Evolutionary conservation across 2,329 filamentous ascomycete species (phyloP).

Genomic region (Aspergillus unguis): DNA sequence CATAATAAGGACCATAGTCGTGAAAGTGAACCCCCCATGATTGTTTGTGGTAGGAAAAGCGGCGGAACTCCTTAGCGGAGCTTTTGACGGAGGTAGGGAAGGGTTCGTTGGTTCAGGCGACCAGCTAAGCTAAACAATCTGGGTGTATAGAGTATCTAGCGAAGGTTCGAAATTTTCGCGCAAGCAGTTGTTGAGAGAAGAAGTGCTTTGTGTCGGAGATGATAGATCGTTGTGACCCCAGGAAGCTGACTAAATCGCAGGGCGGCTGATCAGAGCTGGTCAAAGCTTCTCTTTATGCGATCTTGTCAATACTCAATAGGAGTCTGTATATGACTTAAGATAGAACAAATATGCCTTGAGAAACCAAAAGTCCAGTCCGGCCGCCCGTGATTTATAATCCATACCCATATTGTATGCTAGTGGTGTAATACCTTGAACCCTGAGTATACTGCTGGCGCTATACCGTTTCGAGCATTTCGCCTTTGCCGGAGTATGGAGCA

Average conservation of each 20-base stretch:
- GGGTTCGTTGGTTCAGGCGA: neutral
- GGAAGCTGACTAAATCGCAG: conserved; percentile 24
- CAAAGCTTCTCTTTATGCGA: conserved; percentile 18
- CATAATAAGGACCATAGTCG: conserved; percentile 70
- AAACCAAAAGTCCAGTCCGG: too few species aligned
- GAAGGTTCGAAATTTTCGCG: conserved; percentile 1
- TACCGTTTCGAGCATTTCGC: conserved; percentile 10
- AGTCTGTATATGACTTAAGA: too few species aligned
- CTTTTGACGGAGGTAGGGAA: neutral
- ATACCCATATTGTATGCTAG: neutral
- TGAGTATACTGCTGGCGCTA: conserved; percentile 6
- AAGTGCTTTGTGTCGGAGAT: conserved; percentile 2
- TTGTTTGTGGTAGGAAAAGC: conserved; percentile 15
- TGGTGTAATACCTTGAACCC: neutral
- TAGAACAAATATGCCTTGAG: too few species aligned
- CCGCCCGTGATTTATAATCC: too few species aligned
- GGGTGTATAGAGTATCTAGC: neutral
- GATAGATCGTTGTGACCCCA: conserved; percentile 2
- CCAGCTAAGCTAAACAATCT: neutral
- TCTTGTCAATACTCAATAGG: too few species aligned
- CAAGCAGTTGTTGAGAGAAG: neutral
- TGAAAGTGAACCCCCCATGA: conserved; percentile 57
- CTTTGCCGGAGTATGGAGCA: conserved; percentile 10
- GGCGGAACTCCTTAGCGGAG: conserved; percentile 8
- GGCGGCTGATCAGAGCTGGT: conserved; percentile 24